Conservation (phyloP, 495 filamentous ascomycete species). For the Penicillium mononematosum region DNA sequence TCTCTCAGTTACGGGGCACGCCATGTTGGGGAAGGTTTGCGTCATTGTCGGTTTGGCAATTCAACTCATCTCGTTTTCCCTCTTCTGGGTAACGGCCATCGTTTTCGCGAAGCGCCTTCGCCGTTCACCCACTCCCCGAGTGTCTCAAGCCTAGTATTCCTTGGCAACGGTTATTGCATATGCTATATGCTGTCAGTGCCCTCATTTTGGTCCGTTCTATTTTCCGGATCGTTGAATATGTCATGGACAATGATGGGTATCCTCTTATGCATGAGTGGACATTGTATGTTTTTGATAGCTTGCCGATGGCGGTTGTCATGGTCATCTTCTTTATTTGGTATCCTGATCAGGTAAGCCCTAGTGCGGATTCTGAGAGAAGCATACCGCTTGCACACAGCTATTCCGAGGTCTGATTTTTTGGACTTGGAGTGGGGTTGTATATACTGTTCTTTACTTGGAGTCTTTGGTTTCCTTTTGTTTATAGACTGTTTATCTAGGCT, state of each 20-base stretch:
- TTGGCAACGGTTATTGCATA: conserved; percentile 49
- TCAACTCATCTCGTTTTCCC: conserved; percentile 12
- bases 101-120: conserved; percentile 13
- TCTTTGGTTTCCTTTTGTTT: background rate
- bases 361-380: conserved; percentile 2
- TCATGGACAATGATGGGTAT: conserved; percentile 49
- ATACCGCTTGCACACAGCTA: conserved; percentile 15
- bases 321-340: conserved; percentile 20
- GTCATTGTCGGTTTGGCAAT: conserved; percentile 11
- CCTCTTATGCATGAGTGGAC: conserved; percentile 51
- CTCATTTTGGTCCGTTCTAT: conserved; percentile 57
- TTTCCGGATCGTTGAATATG: conserved; percentile 61
- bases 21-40: conserved; percentile 1
- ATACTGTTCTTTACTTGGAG: background rate
- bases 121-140: conserved; percentile 8
- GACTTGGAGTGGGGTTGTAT: background rate
- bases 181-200: conserved; percentile 47
- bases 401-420: background rate
- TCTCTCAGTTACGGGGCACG: background rate
- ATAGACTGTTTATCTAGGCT: background rate
- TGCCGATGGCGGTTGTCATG: conserved; percentile 53
- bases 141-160: conserved; percentile 17
- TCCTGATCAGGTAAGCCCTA: conserved; percentile 4
- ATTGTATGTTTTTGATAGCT: conserved; percentile 58
- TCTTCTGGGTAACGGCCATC: conserved; percentile 14